A percentile compares a stretch with the other conserved stretches of the same genome.
Evolutionary conservation across 225 moss, liverwort and hornwort species (phyloP).

Genomic region (Polytrichum formosum): DNA sequence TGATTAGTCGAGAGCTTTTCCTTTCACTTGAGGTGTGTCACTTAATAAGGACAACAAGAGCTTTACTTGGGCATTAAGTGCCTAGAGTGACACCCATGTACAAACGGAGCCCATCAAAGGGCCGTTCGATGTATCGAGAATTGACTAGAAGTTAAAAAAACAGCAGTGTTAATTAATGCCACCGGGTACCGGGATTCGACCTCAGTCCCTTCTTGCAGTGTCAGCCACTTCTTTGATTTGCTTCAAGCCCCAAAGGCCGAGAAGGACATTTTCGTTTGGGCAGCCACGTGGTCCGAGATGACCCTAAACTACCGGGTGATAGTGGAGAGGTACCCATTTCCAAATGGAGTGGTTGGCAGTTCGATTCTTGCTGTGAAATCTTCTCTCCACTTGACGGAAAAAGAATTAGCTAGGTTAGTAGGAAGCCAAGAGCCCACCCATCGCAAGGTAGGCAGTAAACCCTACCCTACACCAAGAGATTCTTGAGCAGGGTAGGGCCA

Average conservation of each 20-base stretch:
- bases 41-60: not conserved
- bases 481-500: too few relatives aligned
- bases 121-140: not conserved
- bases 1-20: not conserved
- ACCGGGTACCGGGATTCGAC: slow-evolving; percentile 5
- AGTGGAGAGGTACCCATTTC: too few relatives aligned
- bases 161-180: slow-evolving; percentile 43
- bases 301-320: too few relatives aligned
- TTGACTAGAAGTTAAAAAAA: slow-evolving; percentile 36
- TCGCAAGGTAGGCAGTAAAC: too few relatives aligned
- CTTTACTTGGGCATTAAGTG: not conserved
- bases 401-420: too few relatives aligned
- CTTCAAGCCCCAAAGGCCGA: too few relatives aligned
- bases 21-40: slow-evolving; percentile 1
- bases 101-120: not conserved
- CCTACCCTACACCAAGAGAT: too few relatives aligned
- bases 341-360: too few relatives aligned
- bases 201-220: slow-evolving; percentile 1
- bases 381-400: too few relatives aligned
- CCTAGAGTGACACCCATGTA: not conserved
- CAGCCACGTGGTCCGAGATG: not conserved
- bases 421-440: too few relatives aligned
- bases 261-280: not conserved
- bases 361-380: too few relatives aligned
- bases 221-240: slow-evolving; percentile 5